These are phyloP conservation scores for Aspergillus thermomutatus DNA, from an alignment of 2,329 filamentous ascomycete genomes.

Conservation along the genomic window DNA sequence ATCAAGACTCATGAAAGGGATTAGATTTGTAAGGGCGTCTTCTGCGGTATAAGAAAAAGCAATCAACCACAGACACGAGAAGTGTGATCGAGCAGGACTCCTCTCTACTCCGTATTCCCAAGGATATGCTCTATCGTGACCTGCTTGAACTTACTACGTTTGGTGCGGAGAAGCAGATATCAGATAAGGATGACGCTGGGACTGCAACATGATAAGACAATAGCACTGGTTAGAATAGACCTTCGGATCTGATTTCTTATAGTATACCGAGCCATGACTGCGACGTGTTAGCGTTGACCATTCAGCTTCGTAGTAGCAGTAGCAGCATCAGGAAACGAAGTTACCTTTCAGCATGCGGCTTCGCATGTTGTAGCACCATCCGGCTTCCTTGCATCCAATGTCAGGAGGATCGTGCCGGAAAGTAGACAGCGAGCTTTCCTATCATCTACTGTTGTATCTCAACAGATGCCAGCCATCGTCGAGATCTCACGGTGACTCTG, in stretches of 20 bases:
- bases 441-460: too few relatives aligned
- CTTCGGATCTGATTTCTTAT: background rate
- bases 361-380: too few relatives aligned
- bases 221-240: background rate
- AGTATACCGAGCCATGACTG: background rate
- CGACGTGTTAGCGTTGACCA: background rate
- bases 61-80: background rate
- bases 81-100: background rate
- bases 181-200: background rate
- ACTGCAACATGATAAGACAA: background rate
- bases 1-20: background rate
- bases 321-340: background rate
- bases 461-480: too few relatives aligned
- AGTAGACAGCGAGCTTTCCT: too few relatives aligned
- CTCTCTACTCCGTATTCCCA: constrained; percentile 2
- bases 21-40: background rate
- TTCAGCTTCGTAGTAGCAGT: background rate
- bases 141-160: constrained; percentile 23
- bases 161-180: constrained; percentile 22
- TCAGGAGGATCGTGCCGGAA: too few relatives aligned
- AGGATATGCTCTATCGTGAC: constrained; percentile 1
- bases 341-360: too few relatives aligned
- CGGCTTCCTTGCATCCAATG: too few relatives aligned
- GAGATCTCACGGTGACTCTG: too few relatives aligned
- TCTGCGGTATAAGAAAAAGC: background rate